Percentiles rank a stretch among this genome's conserved stretches.
phyloP scores from a whole-genome alignment of 2,329 filamentous ascomycete genomes.

The Xylaria sp. region DNA sequence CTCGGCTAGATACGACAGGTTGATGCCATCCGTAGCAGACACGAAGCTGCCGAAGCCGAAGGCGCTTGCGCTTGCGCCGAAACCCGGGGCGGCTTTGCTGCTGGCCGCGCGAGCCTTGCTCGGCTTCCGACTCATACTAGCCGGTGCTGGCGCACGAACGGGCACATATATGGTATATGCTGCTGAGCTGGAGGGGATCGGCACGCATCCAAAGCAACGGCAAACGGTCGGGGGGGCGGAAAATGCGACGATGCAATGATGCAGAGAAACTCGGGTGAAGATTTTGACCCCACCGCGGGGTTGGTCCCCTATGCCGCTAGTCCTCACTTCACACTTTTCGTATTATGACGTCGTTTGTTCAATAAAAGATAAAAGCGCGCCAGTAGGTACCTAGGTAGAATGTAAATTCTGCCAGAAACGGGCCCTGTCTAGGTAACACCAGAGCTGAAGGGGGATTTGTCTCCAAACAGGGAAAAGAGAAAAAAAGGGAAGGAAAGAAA shows the following conservation, averaged over 20 bases:
- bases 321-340: neutral
- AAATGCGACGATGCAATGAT: neutral
- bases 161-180: slow-evolving; percentile 12
- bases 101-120: slow-evolving; percentile 45
- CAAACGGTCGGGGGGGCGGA: neutral
- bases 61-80: slow-evolving; percentile 36
- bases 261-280: slow-evolving; percentile 18
- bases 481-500: no score
- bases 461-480: neutral
- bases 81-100: slow-evolving; percentile 43
- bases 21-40: slow-evolving; percentile 55
- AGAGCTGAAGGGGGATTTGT: neutral
- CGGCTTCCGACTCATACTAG: slow-evolving; percentile 48
- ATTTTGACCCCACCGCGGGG: slow-evolving; percentile 48
- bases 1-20: slow-evolving; percentile 86
- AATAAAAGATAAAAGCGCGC: neutral
- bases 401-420: neutral
- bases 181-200: neutral
- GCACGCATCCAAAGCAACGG: neutral
- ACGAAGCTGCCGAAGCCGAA: slow-evolving; percentile 52
- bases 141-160: slow-evolving; percentile 6
- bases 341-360: slow-evolving; percentile 41
- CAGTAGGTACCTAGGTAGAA: no score
- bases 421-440: neutral
- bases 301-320: slow-evolving; percentile 11